phyloP scores from a whole-genome alignment of 306 rosid species.

The Castanopsis chinensis region DNA sequence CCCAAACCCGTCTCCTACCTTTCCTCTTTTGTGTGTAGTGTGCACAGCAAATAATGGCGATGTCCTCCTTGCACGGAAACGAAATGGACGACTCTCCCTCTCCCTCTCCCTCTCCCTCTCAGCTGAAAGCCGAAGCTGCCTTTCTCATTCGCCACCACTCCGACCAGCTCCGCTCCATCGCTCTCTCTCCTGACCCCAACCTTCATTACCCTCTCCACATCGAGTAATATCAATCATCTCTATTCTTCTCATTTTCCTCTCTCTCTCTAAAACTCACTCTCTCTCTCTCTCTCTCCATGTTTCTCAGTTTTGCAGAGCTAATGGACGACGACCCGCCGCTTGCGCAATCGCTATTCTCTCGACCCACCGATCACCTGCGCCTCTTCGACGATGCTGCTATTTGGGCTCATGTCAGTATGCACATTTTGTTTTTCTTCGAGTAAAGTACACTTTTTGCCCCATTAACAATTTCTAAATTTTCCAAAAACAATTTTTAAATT shows the following conservation, averaged over 20 bases:
- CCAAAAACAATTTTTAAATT: too few species aligned
- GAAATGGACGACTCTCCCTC: constrained; percentile 20
- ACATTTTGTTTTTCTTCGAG: background rate
- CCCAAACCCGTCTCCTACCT: background rate
- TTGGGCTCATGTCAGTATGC: constrained; percentile 59
- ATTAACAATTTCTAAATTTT: too few species aligned
- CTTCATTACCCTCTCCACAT: constrained; percentile 70
- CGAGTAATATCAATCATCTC: constrained; percentile 33
- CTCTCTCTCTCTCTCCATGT: too few species aligned
- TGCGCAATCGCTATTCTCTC: constrained; percentile 56
- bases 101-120: constrained; percentile 17
- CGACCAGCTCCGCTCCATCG: constrained; percentile 56
- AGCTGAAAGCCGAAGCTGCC: constrained; percentile 41
- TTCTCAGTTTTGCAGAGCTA: constrained; percentile 66
- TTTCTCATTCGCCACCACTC: constrained; percentile 54
- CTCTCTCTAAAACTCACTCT: background rate
- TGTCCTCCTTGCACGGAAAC: constrained; percentile 7
- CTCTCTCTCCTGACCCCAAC: constrained; percentile 58
- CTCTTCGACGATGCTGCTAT: constrained; percentile 79
- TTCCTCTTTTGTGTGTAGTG: background rate
- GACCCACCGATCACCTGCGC: constrained; percentile 56
- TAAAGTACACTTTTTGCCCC: too few species aligned
- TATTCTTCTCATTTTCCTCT: background rate
- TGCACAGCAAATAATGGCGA: background rate
- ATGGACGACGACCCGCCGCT: constrained; percentile 62